phyloP scores from a whole-genome alignment of 1,284 basidiomycete genomes.

The Anthracocystis panici-leucophaei region DNA sequence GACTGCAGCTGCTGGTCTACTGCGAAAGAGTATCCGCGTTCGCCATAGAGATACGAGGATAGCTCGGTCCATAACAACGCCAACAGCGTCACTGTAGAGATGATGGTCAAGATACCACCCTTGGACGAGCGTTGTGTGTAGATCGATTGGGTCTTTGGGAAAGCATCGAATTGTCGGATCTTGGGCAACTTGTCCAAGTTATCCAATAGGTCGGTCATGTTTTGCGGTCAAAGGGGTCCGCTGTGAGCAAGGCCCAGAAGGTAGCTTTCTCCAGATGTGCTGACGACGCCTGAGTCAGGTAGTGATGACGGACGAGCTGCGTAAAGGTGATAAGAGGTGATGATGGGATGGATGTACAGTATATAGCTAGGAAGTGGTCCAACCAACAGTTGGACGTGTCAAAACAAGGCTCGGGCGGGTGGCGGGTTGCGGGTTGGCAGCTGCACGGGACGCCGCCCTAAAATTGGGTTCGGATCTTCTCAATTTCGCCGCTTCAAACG shows the following conservation, averaged over 20 bases:
- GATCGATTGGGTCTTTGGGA: slow-evolving; percentile 76
- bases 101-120: slow-evolving; percentile 87
- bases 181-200: slow-evolving; percentile 62
- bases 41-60: slow-evolving; percentile 89
- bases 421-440: neutral
- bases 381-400: neutral
- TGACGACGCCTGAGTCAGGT: too few species aligned
- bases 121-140: slow-evolving; percentile 87
- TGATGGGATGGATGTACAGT: too few species aligned
- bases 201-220: slow-evolving; percentile 61
- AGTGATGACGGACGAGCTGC: too few species aligned
- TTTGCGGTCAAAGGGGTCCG: neutral
- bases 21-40: slow-evolving; percentile 73
- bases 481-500: neutral
- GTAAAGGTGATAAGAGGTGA: too few species aligned
- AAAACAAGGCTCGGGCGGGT: neutral
- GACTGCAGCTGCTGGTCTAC: slow-evolving; percentile 56
- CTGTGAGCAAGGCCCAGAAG: too few species aligned
- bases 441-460: slow-evolving; percentile 20
- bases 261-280: too few species aligned
- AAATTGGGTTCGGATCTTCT: slow-evolving; percentile 27
- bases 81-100: slow-evolving; percentile 80
- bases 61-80: slow-evolving; percentile 86
- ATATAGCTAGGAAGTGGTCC: too few species aligned
- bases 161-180: slow-evolving; percentile 68